These are phyloP conservation scores for Ustulina deusta DNA, from an alignment of 2,329 filamentous ascomycete genomes.

Conservation along the genomic window DNA sequence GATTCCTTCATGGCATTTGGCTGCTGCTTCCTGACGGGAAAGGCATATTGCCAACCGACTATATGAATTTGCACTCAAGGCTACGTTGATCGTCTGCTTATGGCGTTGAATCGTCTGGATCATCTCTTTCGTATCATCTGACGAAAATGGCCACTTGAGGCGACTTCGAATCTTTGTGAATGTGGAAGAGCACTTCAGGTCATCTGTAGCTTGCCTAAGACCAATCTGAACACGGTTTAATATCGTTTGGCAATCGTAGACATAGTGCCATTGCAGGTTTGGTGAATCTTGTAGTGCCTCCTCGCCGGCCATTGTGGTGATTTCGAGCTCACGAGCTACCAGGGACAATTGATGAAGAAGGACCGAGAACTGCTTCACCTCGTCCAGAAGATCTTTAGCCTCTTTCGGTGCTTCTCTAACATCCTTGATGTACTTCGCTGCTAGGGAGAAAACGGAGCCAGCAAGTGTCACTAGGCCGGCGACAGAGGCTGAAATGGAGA, in stretches of 20 bases:
- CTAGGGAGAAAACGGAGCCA: conserved; percentile 17
- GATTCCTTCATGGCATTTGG: background rate
- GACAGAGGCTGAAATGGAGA: conserved; percentile 31
- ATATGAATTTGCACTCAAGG: conserved; percentile 22
- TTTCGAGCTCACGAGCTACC: conserved; percentile 19
- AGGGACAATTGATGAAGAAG: conserved; percentile 15
- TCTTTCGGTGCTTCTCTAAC: conserved; percentile 27
- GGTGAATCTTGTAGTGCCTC: background rate
- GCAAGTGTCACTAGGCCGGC: conserved; percentile 31
- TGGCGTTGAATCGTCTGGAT: conserved; percentile 25
- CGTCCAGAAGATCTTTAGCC: conserved; percentile 20
- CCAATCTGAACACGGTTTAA: conserved; percentile 25
- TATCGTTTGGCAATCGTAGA: conserved; percentile 25
- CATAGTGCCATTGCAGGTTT: conserved; percentile 14
- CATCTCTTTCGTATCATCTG: conserved; percentile 23
- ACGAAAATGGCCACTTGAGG: conserved; percentile 32
- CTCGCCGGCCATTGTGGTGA: background rate
- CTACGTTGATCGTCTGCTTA: conserved; percentile 31
- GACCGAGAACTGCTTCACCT: conserved; percentile 29
- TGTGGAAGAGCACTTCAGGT: conserved; percentile 17
- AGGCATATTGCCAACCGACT: conserved; percentile 9
- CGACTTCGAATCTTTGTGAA: conserved; percentile 16
- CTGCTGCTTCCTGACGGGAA: conserved; percentile 7
- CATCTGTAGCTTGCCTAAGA: background rate
- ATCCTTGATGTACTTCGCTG: conserved; percentile 25